A percentile compares a stretch with the other conserved stretches of the same genome.
phyloP scores from a whole-genome alignment of 345 rosid genomes.

The Arabis hirsuta region DNA sequence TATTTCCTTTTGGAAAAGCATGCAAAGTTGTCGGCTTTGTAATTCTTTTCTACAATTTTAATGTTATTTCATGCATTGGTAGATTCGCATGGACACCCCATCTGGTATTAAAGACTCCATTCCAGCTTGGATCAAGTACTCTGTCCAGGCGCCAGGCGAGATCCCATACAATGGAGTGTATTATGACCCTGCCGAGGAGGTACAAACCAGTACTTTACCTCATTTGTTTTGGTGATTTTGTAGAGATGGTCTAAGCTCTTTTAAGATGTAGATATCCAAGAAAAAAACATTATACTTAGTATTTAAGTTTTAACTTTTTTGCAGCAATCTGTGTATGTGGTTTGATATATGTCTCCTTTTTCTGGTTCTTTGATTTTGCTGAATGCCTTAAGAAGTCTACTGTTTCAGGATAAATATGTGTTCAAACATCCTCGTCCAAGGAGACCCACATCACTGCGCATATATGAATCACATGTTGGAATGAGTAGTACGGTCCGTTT shows the following conservation, averaged over 20 bases:
- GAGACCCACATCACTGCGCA: slow-evolving; percentile 85
- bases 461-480: slow-evolving; percentile 96
- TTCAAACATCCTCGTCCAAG: slow-evolving; percentile 87
- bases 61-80: slow-evolving; percentile 36
- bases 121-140: slow-evolving; percentile 99
- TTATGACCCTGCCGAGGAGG: slow-evolving; percentile 97
- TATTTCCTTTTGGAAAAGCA: slow-evolving; percentile 11
- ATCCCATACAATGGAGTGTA: slow-evolving; percentile 93
- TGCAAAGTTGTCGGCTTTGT: slow-evolving; percentile 19
- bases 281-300: slow-evolving; percentile 16
- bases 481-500: slow-evolving; percentile 91
- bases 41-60: neutral
- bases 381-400: slow-evolving; percentile 33
- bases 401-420: slow-evolving; percentile 73
- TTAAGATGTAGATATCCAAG: slow-evolving; percentile 24
- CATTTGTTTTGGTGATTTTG: slow-evolving; percentile 15
- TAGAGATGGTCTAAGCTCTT: slow-evolving; percentile 23
- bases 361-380: slow-evolving; percentile 21
- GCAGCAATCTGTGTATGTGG: slow-evolving; percentile 24
- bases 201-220: slow-evolving; percentile 37
- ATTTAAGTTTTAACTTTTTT: slow-evolving; percentile 4
- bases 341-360: slow-evolving; percentile 13
- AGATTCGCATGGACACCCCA: slow-evolving; percentile 97
- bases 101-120: slow-evolving; percentile 94
- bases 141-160: slow-evolving; percentile 94